Conservation (phyloP, 331 rosid genomes). For the Acacia concinna region DNA sequence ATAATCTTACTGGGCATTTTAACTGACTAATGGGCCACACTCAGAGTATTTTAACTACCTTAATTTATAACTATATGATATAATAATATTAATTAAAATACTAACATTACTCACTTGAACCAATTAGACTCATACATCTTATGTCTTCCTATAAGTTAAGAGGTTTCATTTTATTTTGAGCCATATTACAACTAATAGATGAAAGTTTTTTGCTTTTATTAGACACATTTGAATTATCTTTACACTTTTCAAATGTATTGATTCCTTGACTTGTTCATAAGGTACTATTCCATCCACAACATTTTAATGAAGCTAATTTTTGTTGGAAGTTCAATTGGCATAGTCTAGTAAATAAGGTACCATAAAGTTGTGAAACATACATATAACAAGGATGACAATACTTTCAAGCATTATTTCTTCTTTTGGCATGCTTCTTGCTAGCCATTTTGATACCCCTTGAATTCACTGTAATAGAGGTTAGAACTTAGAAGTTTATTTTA, state of each 20-base stretch:
- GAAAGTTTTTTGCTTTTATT: not conserved
- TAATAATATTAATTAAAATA: too few species aligned
- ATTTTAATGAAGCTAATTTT: conserved; percentile 15
- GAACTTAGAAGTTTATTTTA: not conserved
- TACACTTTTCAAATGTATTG: not conserved
- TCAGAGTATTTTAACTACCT: too few species aligned
- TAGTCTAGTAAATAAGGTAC: conserved; percentile 46
- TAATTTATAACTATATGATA: too few species aligned
- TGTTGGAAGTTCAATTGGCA: conserved; percentile 26
- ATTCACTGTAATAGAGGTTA: conserved; percentile 6
- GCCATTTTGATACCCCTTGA: not conserved
- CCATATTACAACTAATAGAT: not conserved
- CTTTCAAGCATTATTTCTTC: conserved; percentile 12
- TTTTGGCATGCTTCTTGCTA: conserved; percentile 1
- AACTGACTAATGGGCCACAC: too few species aligned
- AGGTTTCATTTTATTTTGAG: not conserved
- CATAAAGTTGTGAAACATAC: conserved; percentile 48
- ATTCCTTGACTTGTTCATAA: conserved; percentile 23
- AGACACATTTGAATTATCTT: not conserved
- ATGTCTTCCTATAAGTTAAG: not conserved
- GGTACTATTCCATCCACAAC: conserved; percentile 37
- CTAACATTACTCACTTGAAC: not conserved
- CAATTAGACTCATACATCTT: not conserved
- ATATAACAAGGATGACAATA: conserved; percentile 40
- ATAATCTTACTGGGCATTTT: too few species aligned